Base-by-base conservation (phyloP, 495 filamentous ascomycete genomes). In the Aspergillus campestris region DNA sequence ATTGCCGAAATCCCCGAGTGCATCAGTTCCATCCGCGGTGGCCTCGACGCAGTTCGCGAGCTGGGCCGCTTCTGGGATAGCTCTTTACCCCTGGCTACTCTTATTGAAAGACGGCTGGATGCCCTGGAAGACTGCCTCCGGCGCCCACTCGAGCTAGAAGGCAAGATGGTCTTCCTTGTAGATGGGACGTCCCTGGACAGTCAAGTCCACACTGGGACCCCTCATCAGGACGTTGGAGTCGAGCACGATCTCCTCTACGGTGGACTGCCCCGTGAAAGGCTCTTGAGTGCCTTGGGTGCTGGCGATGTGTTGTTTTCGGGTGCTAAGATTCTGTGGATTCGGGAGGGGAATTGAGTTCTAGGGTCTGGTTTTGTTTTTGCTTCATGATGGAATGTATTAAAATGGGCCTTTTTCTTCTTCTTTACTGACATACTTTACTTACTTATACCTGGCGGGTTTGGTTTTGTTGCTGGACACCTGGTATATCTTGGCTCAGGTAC, bases 11-110 rank as follows among this genome's bases (percentile, higher is more conserved):
- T 72, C n/a, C 49, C 56, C 1, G 61, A 70, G 35, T 60, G 72
- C 50, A 72, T 77, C 38, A 60, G 65, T 6, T 60, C 76, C 40
- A 71, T 73, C 38, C 58, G 57, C 36, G 68, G 68, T 28, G 65
- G 66, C 0, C 62, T 75, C 7, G 70, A 72, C 6, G 54, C 55
- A 3, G 47, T 62, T 11, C 52, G 55, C n/a, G 48, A 61, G n/a
- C 50, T 71, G 2, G 48, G 56, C 15, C 55, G 56, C 3, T 55
- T 62, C 38, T 71, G 67, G 67, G 55, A 52, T 28, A 57, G 61
- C 34, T 58, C 58, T 2, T 37, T 65, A 28, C 53, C 52, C 1
- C 34, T 72, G 8, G 57, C 48, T 6, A 45, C 52, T 6, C 13
- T 55, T 7, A 60, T 70, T 8, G 62, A 66, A 34, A 51, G 48